Conservation (phyloP, 306 rosid species). For the Acmispon strigosus region DNA sequence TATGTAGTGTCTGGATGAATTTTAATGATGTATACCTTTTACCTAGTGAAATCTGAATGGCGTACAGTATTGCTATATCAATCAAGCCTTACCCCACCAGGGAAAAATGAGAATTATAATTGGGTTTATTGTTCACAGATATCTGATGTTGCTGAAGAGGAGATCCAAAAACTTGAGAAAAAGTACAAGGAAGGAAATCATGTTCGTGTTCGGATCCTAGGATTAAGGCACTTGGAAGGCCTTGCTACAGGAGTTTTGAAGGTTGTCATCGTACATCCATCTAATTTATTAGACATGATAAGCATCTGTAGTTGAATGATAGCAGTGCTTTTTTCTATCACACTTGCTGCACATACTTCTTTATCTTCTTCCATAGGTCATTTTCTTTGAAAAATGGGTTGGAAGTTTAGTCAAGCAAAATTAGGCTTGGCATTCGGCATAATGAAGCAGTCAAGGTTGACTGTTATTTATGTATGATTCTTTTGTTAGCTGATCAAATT, state of each 20-base stretch:
- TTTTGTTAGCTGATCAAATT: not conserved
- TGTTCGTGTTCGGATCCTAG: slow-evolving; percentile 81
- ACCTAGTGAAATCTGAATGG: slow-evolving; percentile 4
- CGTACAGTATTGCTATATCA: not conserved
- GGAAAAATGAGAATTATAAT: not conserved
- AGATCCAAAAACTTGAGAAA: slow-evolving; percentile 69
- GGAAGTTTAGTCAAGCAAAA: not conserved
- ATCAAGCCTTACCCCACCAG: not conserved
- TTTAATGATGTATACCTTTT: slow-evolving; percentile 2
- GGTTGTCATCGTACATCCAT: slow-evolving; percentile 34
- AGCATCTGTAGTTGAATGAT: not conserved
- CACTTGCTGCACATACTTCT: not conserved
- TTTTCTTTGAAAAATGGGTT: not conserved
- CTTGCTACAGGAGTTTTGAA: slow-evolving; percentile 84
- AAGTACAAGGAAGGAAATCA: slow-evolving; percentile 75
- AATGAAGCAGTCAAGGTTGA: not conserved
- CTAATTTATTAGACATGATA: not conserved
- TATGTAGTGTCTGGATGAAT: slow-evolving; percentile 32
- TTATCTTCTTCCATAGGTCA: not conserved
- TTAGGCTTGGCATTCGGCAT: not conserved
- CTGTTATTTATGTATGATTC: not conserved
- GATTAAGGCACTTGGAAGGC: slow-evolving; percentile 88
- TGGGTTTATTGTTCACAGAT: slow-evolving; percentile 39
- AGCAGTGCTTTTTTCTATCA: not conserved
- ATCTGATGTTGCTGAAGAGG: slow-evolving; percentile 77